A percentile compares a stretch with the other conserved stretches of the same genome.
Evolutionary conservation across 805 yeast species (phyloP).

Genomic region (Spathaspora arborariae): DNA sequence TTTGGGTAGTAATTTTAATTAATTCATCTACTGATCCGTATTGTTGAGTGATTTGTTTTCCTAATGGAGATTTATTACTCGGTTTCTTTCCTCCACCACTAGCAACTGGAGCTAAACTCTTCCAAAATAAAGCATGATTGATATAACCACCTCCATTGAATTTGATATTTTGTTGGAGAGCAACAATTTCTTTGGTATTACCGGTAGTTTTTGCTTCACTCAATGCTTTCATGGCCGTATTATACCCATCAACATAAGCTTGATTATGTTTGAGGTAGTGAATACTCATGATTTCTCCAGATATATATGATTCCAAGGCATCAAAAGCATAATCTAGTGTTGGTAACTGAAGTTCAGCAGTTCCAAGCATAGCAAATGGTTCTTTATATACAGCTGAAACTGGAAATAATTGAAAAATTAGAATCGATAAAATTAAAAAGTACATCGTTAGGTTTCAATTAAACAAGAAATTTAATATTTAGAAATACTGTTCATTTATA

Average conservation of each 20-base stretch:
- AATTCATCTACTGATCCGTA: conserved; percentile 73
- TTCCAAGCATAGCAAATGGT: background rate
- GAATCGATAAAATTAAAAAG: background rate
- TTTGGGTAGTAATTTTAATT: conserved; percentile 53
- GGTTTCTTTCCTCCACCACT: conserved; percentile 72
- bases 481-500: background rate
- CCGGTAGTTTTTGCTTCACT: conserved; percentile 59
- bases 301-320: conserved; percentile 81
- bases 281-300: conserved; percentile 80
- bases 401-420: background rate
- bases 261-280: conserved; percentile 92
- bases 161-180: conserved; percentile 70
- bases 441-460: too few relatives aligned
- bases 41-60: conserved; percentile 54
- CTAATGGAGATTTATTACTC: conserved; percentile 47
- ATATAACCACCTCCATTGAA: conserved; percentile 92
- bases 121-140: conserved; percentile 87
- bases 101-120: conserved; percentile 72
- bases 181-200: conserved; percentile 57
- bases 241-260: conserved; percentile 84
- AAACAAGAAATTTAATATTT: too few relatives aligned
- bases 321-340: conserved; percentile 80
- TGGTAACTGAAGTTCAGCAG: conserved; percentile 70
- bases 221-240: conserved; percentile 70
- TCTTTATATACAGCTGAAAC: background rate